Percentiles rank a stretch among this genome's conserved stretches.
These are phyloP conservation scores for Sinapis alba DNA, from an alignment of 441 rosid species.

Conservation along the genomic window DNA sequence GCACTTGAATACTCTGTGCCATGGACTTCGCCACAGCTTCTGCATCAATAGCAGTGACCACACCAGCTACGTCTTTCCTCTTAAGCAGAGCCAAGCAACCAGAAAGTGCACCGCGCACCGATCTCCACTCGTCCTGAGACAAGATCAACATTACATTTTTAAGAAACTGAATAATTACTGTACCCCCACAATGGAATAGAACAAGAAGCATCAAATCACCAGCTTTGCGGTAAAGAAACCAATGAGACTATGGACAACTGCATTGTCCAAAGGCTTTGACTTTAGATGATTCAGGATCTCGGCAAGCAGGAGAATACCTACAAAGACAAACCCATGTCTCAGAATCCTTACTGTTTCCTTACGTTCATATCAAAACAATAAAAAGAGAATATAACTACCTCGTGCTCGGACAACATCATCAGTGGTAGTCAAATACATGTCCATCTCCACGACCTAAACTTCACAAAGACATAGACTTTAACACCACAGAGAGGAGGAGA, in stretches of 20 bases:
- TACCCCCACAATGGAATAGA: background rate
- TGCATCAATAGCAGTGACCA: conserved; percentile 59
- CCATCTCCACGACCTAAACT: conserved; percentile 80
- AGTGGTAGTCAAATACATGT: conserved; percentile 73
- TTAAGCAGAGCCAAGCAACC: conserved; percentile 85
- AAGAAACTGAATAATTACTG: background rate
- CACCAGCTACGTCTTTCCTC: conserved; percentile 58
- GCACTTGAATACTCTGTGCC: conserved; percentile 67
- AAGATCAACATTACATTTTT: conserved; percentile 23
- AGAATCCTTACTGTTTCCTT: background rate
- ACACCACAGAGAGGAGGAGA: background rate
- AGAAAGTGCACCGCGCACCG: conserved; percentile 82
- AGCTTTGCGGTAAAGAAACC: conserved; percentile 73
- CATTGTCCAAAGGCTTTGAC: conserved; percentile 57
- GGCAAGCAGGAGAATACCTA: conserved; percentile 86
- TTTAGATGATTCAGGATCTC: conserved; percentile 61
- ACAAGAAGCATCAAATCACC: conserved; percentile 42
- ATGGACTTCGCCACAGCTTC: conserved; percentile 62
- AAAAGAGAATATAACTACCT: conserved; percentile 48
- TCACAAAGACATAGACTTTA: background rate
- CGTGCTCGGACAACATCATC: conserved; percentile 71
- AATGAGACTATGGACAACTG: conserved; percentile 64
- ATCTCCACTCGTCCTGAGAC: conserved; percentile 95
- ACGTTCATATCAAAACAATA: background rate
- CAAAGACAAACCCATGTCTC: background rate